Base-by-base conservation (phyloP, 139 green algal species). In the Pseudopediastrum boryanum region DNA sequence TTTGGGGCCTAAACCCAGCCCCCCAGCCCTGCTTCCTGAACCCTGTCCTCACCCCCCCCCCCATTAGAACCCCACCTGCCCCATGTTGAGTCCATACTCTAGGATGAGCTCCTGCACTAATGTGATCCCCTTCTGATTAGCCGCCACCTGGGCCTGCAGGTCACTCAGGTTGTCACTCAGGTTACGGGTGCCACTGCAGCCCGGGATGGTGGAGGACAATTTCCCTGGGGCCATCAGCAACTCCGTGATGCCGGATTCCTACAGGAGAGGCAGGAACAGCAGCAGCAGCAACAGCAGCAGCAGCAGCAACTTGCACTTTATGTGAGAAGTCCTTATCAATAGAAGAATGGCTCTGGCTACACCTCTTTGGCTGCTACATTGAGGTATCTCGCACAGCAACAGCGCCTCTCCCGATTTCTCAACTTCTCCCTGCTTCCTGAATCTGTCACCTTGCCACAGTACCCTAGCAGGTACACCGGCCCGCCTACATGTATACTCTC, bases 131-230 rank as follows among this genome's bases (percentile, higher is more conserved):
- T 90, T 86, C 9, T 88, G 92, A 86, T 99, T 99, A 74, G 96
- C 96, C 0, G 96, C 96, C 23, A 98, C 94, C 89, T 98, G 95
- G 7, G 96, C 96, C 58, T 91, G 92, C 8, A 98, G 87, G 84
- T 98, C 96, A 0, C 85, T 94, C 36, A 99, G 80, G 87, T 98
- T 98, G 86, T 99, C 96, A 2, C 51, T 61, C 39, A 99, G 83
- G 69, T 92, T 93, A 41, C 96, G 85, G 0, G 94, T 96, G 75
- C 95, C 95, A 43, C 79, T 88, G 72, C 89, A 89, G 56, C 86
- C 87, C 3, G 88, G 86, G 12, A 90, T 85, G 31, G 42, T 38
- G 39, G 77, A 77, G 21, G 61, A 79, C 46, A 87, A 78, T 63
- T 86, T 67, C 23, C 83, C 83, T 21, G 94, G 95, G 9, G 89